phyloP scores from a whole-genome alignment of 176 grass and related monocot species.

The Oryza punctata region DNA sequence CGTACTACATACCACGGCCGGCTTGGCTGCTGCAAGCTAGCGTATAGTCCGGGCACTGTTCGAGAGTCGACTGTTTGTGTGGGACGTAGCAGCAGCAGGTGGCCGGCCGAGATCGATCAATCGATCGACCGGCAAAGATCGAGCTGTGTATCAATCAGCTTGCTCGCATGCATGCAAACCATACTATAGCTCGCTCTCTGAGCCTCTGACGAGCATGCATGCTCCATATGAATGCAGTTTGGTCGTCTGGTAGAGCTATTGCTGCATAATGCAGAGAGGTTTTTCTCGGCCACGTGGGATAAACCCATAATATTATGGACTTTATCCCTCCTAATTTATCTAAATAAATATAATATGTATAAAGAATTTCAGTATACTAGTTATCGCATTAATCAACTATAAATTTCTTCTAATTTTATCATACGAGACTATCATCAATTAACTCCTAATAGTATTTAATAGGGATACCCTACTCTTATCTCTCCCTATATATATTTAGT shows the following conservation, averaged over 20 bases:
- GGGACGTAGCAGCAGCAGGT: background rate
- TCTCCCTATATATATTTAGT: too few species aligned
- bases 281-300: too few species aligned
- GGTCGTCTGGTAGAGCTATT: background rate
- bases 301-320: too few species aligned
- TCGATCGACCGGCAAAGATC: background rate
- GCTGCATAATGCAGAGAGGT: background rate
- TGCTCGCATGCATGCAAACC: background rate
- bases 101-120: too few species aligned
- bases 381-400: too few species aligned
- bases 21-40: background rate
- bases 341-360: too few species aligned
- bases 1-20: background rate
- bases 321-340: too few species aligned
- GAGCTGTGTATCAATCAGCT: background rate
- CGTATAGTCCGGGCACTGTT: background rate
- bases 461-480: too few species aligned
- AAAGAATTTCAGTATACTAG: too few species aligned
- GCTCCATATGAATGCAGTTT: background rate
- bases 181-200: too few species aligned
- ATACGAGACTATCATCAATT: fast-evolving
- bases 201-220: background rate
- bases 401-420: too few species aligned
- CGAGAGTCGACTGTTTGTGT: background rate
- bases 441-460: too few species aligned